Evolutionary conservation across 73 alveolate genomes (phyloP), one percentile per base, ranked within the genome.

Genomic region (Paramecium biaurelia): DNA sequence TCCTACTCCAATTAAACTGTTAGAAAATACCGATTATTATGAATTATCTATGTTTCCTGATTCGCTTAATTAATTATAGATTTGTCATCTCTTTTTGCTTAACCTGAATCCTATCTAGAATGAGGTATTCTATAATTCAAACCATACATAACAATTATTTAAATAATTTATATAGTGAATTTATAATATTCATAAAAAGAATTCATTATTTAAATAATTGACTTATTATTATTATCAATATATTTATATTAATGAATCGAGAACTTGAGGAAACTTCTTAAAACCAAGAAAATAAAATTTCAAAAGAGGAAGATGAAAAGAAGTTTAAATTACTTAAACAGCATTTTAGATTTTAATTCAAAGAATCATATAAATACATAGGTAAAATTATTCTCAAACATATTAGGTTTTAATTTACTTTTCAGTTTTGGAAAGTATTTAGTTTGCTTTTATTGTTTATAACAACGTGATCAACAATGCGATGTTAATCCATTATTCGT

Each of bases 351-450:
- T 18, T 7, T 37, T 72, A 72, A 72, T 72, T 35, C 21, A 72
- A 72, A 35, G 56, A 72, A 72, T 32, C 86, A 10, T 72, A 35
- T 38, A 72, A 72, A 72, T 72, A 72, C 18, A 35, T 32, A 35
- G 86, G 86, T 72, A 53, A 18, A n/a, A 8, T 35, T n/a, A 9
- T 72, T 35, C 1, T 12, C 0, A 12, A 14, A 6, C 18, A n/a
- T 18, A n/a, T 32, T 30, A 72, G 86, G 59, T 23, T 72, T 72
- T 72, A 10, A 72, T 42, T 35, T 72, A 72, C 58, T 72, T 3
- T 72, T 72, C 35, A 72, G 86, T 72, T 72, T 72, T 37, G 86
- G 59, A 72, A 72, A 72, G 45, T 72, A 72, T 38, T 35, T 72
- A 72, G 67, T 42, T n/a, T 72, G 86, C 18, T 72, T 72, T 15